Base-by-base conservation (phyloP, 169 alveolate species). In the Cyclospora cayetanensis region DNA sequence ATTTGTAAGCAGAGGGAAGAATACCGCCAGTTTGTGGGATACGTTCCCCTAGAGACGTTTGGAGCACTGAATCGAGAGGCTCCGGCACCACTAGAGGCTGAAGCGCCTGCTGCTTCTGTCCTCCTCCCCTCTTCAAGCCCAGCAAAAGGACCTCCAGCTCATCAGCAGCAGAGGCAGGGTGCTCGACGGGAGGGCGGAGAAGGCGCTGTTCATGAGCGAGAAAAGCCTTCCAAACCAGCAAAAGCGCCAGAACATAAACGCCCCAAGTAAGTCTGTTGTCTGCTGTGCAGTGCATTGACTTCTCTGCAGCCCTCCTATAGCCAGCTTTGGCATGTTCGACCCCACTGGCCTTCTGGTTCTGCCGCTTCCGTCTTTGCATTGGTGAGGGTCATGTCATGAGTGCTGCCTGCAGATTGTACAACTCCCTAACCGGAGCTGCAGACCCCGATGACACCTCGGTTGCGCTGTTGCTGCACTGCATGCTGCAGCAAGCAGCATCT, bases 401-500 rank as follows among this genome's bases (percentile, higher is more conserved):
- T 72, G 83, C 31, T 41, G 27, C 55, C 31, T 35, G 11, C 83
- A 72, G 83, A 12, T 1, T 72, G 12, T 72, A 72, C 29, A 20
- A n/a, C 46, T 37, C 83, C 22, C 83, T 72, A 15, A 55, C 83
- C 4, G 29, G 35, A 20, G 27, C 83, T 72, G 83, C 39, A n/a
- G 18, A 34, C 34, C 53, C 52, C 3, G 60, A 39, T 52, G 83
- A 72, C 29, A 37, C 83, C 20, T 72, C 83, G 9, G 83, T 72
- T 34, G 52, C 53, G 31, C 27, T 70, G 52, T 53, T 70, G 46
- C 53, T 70, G 29, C 29, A 60, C 72, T 60, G 72, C 27, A 0
- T 60, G 72, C 72, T 60, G 27, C 72, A 60, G 72, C 72, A 60
- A 31, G 83, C 83, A 72, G 83, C 83, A 31, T 52, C 83, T 37